A percentile compares a stretch with the other conserved stretches of the same genome.
phyloP scores from a whole-genome alignment of 2,329 filamentous ascomycete species.

The Fusarium gaditjirri region DNA sequence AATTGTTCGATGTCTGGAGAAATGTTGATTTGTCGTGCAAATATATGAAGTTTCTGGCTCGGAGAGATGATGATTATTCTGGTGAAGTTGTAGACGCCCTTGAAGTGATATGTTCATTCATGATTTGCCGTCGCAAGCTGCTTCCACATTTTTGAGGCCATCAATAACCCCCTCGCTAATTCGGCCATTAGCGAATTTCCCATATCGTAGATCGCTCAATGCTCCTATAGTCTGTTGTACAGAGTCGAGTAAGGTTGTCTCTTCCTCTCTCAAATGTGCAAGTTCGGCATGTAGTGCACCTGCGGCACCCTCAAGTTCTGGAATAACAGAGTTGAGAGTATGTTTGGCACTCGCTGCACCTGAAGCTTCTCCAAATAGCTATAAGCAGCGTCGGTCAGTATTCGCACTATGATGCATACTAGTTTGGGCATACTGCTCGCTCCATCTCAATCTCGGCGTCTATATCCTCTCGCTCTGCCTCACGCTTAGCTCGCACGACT shows the following conservation, averaged over 20 bases:
- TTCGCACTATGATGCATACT: not conserved
- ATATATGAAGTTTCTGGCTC: constrained; percentile 23
- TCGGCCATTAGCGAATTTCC: constrained; percentile 73
- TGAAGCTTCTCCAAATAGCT: constrained; percentile 68
- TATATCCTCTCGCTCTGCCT: constrained; percentile 63
- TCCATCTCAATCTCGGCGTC: constrained; percentile 74
- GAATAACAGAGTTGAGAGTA: constrained; percentile 71
- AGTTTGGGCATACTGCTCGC: constrained; percentile 57
- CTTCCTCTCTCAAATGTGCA: constrained; percentile 71
- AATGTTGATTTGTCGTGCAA: constrained; percentile 28
- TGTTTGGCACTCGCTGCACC: constrained; percentile 64
- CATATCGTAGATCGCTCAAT: constrained; percentile 85
- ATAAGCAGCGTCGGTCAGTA: constrained; percentile 4
- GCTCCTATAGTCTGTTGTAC: constrained; percentile 75
- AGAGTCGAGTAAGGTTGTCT: constrained; percentile 66
- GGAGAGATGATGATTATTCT: constrained; percentile 23
- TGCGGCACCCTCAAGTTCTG: constrained; percentile 75
- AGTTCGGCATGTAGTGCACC: constrained; percentile 75
- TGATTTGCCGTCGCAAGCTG: constrained; percentile 65
- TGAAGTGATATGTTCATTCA: constrained; percentile 43
- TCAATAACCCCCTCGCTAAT: constrained; percentile 74
- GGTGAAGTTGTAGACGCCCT: constrained; percentile 25
- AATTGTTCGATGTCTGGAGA: constrained; percentile 17
- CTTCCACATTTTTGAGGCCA: constrained; percentile 66
- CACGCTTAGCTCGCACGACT: constrained; percentile 63